A percentile compares a stretch with the other conserved stretches of the same genome.
Evolutionary conservation across 1,139 yeast genomes (phyloP).

Genomic region (Pichia sp.): DNA sequence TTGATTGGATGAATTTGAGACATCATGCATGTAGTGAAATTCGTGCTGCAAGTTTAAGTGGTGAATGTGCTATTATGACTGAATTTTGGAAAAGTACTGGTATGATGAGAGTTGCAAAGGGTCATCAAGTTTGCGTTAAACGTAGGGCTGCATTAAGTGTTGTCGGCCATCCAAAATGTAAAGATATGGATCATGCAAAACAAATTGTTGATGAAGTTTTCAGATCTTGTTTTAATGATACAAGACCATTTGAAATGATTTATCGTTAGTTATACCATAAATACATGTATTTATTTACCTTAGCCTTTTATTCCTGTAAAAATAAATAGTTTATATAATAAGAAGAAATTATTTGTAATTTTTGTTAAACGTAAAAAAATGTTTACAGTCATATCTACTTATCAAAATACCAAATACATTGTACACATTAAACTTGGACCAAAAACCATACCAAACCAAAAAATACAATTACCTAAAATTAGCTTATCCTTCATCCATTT

Average conservation of each 20-base stretch:
- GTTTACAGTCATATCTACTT: too few relatives aligned
- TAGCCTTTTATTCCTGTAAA: too few relatives aligned
- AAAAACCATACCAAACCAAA: slow-evolving; percentile 87
- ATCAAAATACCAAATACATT: slow-evolving; percentile 66
- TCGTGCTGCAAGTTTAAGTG: slow-evolving; percentile 86
- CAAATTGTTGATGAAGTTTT: slow-evolving; percentile 80
- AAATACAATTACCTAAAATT: slow-evolving; percentile 70
- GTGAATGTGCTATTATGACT: slow-evolving; percentile 89
- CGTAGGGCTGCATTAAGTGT: slow-evolving; percentile 86
- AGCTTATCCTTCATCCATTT: slow-evolving; percentile 47
- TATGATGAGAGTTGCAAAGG: slow-evolving; percentile 52
- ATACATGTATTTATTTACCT: neutral
- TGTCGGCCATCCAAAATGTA: slow-evolving; percentile 77
- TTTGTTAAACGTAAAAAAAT: too few relatives aligned
- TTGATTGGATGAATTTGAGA: slow-evolving; percentile 73
- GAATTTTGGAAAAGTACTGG: slow-evolving; percentile 60
- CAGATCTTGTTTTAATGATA: slow-evolving; percentile 89
- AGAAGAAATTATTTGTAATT: too few relatives aligned
- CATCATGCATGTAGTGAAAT: slow-evolving; percentile 98
- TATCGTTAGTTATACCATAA: slow-evolving; percentile 53
- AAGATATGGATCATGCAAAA: slow-evolving; percentile 65
- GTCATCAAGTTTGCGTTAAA: slow-evolving; percentile 85
- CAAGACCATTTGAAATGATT: slow-evolving; percentile 91
- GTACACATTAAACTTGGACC: slow-evolving; percentile 92
- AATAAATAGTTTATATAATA: too few relatives aligned